Evolutionary conservation across 1,284 basidiomycete species (phyloP).

Genomic region (Cutaneotrichosporon daszewskae): DNA sequence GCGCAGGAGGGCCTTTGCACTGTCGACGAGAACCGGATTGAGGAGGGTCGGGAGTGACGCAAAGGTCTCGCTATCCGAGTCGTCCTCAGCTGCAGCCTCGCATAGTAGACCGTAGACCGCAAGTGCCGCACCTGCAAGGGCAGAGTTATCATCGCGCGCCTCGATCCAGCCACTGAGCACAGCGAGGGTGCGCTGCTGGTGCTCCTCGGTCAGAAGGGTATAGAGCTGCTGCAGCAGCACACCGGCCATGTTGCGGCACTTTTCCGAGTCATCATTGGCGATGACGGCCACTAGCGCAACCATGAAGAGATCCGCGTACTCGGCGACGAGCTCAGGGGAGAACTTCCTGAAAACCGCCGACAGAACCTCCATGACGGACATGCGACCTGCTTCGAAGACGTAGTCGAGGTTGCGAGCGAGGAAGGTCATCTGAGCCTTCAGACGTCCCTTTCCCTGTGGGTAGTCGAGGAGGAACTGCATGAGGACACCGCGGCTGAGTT

Average conservation of each 20-base stretch:
- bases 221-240: conserved; percentile 74
- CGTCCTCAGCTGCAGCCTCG: conserved; percentile 48
- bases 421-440: conserved; percentile 84
- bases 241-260: conserved; percentile 82
- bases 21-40: conserved; percentile 56
- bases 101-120: conserved; percentile 70
- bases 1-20: conserved; percentile 48
- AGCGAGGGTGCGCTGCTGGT: conserved; percentile 55
- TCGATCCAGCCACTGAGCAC: conserved; percentile 69
- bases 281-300: conserved; percentile 86
- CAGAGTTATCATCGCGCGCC: conserved; percentile 22
- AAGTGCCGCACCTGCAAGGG: conserved; percentile 53
- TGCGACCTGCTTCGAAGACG: conserved; percentile 80
- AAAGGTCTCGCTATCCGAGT: conserved; percentile 53
- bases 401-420: conserved; percentile 92
- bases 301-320: conserved; percentile 86
- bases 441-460: conserved; percentile 87
- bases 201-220: conserved; percentile 59
- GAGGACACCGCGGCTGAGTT: conserved; percentile 79
- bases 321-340: conserved; percentile 64
- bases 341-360: conserved; percentile 81
- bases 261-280: conserved; percentile 86
- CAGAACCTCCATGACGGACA: conserved; percentile 87
- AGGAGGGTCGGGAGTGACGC: conserved; percentile 53
- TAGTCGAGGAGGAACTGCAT: conserved; percentile 97